phyloP scores from a whole-genome alignment of 305 asterid species.

The Rubia tinctorum region DNA sequence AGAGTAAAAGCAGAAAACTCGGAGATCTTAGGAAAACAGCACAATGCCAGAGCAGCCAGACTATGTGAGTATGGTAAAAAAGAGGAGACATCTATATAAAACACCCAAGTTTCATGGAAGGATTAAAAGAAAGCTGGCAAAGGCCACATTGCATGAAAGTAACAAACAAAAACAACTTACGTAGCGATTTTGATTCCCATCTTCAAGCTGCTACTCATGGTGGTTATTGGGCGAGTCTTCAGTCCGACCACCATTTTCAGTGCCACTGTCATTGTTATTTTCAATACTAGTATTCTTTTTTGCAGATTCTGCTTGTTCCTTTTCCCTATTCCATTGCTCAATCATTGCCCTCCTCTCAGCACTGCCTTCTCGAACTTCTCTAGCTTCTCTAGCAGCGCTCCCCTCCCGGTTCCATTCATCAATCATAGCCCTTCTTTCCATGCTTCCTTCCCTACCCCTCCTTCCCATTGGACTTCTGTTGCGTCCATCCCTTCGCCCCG shows the following conservation, averaged over 20 bases:
- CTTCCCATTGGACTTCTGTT: conserved; percentile 78
- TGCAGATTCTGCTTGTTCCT: conserved; percentile 47
- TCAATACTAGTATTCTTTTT: conserved; percentile 18
- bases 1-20: neutral
- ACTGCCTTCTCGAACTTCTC: conserved; percentile 30
- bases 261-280: conserved; percentile 2
- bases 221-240: conserved; percentile 12
- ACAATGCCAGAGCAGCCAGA: too few relatives aligned
- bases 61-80: neutral
- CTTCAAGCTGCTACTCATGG: conserved; percentile 8
- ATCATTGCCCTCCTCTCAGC: conserved; percentile 46
- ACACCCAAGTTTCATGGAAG: neutral
- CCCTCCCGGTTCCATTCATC: conserved; percentile 82
- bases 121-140: neutral
- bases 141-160: neutral
- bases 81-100: neutral
- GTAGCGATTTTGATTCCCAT: neutral
- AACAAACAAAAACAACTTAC: conserved; percentile 8
- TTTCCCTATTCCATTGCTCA: conserved; percentile 53
- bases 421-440: conserved; percentile 83
- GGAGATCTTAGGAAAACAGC: neutral
- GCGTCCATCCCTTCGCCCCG: conserved; percentile 61
- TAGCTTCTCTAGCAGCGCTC: conserved; percentile 22
- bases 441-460: conserved; percentile 76
- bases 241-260: conserved; percentile 17